phyloP scores from a whole-genome alignment of 179 eudicot genomes.

The Heliamphora pulchella region DNA sequence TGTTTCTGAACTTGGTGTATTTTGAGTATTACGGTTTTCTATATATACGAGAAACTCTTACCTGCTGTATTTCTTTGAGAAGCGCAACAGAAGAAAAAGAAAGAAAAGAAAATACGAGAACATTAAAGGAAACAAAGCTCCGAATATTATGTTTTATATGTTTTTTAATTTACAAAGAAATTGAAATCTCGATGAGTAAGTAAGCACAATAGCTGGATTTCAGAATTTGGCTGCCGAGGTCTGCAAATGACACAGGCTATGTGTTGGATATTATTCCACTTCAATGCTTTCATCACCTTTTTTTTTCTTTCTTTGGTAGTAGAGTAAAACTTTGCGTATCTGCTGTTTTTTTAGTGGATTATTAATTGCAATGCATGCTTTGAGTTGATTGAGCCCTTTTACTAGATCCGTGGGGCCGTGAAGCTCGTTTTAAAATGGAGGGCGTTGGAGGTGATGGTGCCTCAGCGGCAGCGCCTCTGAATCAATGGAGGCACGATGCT shows the following conservation, averaged over 20 bases:
- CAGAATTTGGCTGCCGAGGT: background rate
- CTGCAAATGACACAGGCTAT: too few species aligned
- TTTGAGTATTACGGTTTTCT: background rate
- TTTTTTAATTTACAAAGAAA: background rate
- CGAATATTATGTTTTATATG: background rate
- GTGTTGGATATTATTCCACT: background rate
- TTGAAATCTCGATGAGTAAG: background rate
- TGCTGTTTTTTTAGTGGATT: background rate
- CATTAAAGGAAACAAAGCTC: background rate
- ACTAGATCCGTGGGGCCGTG: slow-evolving; percentile 12
- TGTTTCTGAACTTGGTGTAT: background rate
- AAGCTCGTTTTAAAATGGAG: slow-evolving; percentile 26
- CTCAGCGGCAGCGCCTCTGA: slow-evolving; percentile 28
- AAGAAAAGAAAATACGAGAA: background rate
- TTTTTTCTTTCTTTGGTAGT: background rate
- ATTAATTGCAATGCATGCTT: background rate
- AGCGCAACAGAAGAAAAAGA: too few species aligned
- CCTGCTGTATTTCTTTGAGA: background rate
- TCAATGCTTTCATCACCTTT: background rate
- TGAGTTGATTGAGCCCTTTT: slow-evolving; percentile 15
- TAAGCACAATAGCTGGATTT: background rate
- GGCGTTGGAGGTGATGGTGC: slow-evolving; percentile 27
- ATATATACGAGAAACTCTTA: background rate
- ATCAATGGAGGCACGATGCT: slow-evolving; percentile 32
- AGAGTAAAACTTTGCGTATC: background rate